Evolutionary conservation across 306 rosid species (phyloP).

Genomic region (Vigna reflexopilosa): DNA sequence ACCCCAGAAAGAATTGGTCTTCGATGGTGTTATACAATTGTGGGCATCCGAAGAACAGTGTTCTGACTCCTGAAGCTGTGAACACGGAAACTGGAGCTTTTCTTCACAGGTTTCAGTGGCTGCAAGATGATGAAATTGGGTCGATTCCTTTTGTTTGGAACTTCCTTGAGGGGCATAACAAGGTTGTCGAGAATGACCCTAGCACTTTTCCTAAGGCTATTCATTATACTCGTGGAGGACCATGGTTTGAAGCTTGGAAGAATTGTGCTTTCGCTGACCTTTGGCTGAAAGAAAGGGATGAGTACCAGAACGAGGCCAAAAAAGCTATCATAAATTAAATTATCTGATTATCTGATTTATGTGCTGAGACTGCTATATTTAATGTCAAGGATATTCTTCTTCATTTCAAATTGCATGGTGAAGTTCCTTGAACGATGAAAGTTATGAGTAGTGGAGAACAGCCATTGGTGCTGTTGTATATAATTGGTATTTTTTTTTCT

Average conservation of each 20-base stretch:
- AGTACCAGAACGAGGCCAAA: constrained; percentile 50
- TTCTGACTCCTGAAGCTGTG: constrained; percentile 57
- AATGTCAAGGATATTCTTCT: no score
- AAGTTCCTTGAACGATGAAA: neutral
- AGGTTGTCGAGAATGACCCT: constrained; percentile 53
- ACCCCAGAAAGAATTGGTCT: constrained; percentile 81
- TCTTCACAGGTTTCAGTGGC: constrained; percentile 82
- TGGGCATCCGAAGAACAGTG: constrained; percentile 66
- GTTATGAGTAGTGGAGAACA: neutral
- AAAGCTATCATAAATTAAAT: constrained; percentile 39
- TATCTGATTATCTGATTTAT: neutral
- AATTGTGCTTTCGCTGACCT: constrained; percentile 71
- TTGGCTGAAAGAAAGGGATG: constrained; percentile 66
- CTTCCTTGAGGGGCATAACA: constrained; percentile 77
- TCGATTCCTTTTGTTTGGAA: constrained; percentile 76
- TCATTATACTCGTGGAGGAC: constrained; percentile 79
- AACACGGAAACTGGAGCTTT: constrained; percentile 67
- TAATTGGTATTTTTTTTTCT: neutral
- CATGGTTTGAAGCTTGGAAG: constrained; percentile 84
- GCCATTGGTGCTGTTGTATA: neutral
- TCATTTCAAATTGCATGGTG: neutral
- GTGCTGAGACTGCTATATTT: no score
- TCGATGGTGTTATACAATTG: constrained; percentile 78
- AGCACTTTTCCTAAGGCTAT: constrained; percentile 63
- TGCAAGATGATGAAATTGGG: constrained; percentile 71